phyloP scores from a whole-genome alignment of 768 basidiomycete genomes.

The Sarcodon sp. region DNA sequence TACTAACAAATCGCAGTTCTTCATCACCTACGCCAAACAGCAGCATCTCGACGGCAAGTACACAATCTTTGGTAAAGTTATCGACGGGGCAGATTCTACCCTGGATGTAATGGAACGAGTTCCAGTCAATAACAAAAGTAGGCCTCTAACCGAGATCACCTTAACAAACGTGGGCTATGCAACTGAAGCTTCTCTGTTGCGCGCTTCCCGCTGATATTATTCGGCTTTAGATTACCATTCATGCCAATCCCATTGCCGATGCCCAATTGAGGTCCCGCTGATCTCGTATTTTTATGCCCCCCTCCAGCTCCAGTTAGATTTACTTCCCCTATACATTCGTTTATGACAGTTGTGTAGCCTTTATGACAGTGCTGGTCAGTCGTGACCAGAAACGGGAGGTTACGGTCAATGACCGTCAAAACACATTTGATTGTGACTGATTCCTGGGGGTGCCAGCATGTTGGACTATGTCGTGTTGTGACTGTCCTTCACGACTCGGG shows the following conservation, averaged over 20 bases:
- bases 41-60: conserved; percentile 89
- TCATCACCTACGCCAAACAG: conserved; percentile 87
- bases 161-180: conserved; percentile 51
- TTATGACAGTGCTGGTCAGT: too few species aligned
- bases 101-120: conserved; percentile 89
- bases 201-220: background rate
- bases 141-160: conserved; percentile 79
- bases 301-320: background rate
- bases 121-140: conserved; percentile 84
- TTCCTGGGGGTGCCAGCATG: too few species aligned
- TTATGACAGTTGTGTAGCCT: too few species aligned
- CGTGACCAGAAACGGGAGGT: too few species aligned
- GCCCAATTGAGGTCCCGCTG: conserved; percentile 27
- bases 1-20: conserved; percentile 88
- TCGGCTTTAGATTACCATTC: conserved; percentile 58
- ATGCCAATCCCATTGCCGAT: conserved; percentile 93
- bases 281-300: background rate
- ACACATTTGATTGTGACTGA: too few species aligned
- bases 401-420: too few species aligned
- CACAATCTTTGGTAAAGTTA: conserved; percentile 95
- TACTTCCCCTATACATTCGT: too few species aligned
- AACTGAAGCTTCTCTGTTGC: background rate
- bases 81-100: conserved; percentile 91
- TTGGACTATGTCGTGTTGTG: too few species aligned
- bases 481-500: too few species aligned